Base-by-base conservation (phyloP, 768 basidiomycete genomes). In the Suillus cothurnatus region DNA sequence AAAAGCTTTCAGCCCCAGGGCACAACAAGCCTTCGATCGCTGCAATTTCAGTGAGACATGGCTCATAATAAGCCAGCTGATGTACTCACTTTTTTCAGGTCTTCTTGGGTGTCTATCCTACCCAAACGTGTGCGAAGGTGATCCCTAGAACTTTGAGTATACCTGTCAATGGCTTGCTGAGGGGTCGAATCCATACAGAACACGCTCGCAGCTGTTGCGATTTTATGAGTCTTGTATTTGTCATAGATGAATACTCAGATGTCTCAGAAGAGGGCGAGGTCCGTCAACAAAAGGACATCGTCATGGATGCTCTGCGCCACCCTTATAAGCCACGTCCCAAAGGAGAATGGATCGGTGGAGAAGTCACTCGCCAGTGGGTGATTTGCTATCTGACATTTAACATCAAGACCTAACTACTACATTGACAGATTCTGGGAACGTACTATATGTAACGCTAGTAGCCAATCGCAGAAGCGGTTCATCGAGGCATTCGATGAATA, bases 401-500 rank as follows among this genome's bases (percentile, higher is more conserved):
- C 5, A 11, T 32, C 0, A 19, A 1, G 32, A 55, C 12, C 12
- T 38, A 2, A 11, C 2, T 32, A 55, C 11, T 11, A 31, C 11
- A 2, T 5, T 21, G 11, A n/a, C 32, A 64, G 66, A 56, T 64
- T 64, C 38, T 67, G 66, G 66, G 38, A 32, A 39, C 47, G 58
- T 19, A 57, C 66, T 4, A 34, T 61, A 23, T 17, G 39, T 6
- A 19, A 49, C 21, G 63, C 66, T 26, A 59, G 39, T 34, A 5
- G 26, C 11, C 52, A 56, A 72, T 0, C 73, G 6, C 79, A 73
- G 59, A 64, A 68, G 11, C 77, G 79, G 41, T 81, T 86, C 67
- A 67, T 84, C 31, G 67, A 77, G 8, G 65, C 62, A 3, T 79
- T 83, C 64, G 68, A 77, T 14, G 63, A 67, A 17, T 85, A 81